Evolutionary conservation across 1,284 basidiomycete species (phyloP).

Genomic region (Sanghuangporus sanghuang): DNA sequence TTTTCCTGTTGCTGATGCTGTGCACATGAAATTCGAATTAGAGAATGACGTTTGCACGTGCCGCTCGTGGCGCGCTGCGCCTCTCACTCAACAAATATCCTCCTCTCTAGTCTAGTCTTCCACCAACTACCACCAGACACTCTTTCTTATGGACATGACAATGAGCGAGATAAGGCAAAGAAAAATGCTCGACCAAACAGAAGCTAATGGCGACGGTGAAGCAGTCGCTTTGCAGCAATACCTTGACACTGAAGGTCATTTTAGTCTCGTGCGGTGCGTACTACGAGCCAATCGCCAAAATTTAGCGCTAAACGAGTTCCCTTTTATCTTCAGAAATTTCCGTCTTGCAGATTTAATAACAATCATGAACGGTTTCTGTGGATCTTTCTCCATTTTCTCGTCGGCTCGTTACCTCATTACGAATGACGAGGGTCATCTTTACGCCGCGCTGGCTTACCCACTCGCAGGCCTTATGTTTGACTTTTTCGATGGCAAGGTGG

Average conservation of each 20-base stretch:
- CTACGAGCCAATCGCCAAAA: slow-evolving; percentile 10
- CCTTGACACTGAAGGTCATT: slow-evolving; percentile 85
- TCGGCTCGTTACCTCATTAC: slow-evolving; percentile 86
- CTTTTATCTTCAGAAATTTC: slow-evolving; percentile 74
- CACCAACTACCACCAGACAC: neutral
- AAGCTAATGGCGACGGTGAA: slow-evolving; percentile 26
- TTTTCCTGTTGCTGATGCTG: neutral
- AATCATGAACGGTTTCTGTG: slow-evolving; percentile 99
- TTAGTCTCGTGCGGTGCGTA: slow-evolving; percentile 85
- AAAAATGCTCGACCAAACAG: slow-evolving; percentile 22
- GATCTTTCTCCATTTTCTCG: slow-evolving; percentile 92
- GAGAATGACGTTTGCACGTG: neutral
- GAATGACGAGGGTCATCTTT: slow-evolving; percentile 76
- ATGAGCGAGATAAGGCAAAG: slow-evolving; percentile 29
- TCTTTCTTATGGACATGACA: neutral
- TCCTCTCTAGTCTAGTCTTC: neutral
- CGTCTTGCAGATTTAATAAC: slow-evolving; percentile 97
- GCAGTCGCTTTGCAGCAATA: slow-evolving; percentile 75
- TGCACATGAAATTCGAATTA: neutral
- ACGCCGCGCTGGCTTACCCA: slow-evolving; percentile 85
- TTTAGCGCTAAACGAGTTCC: neutral
- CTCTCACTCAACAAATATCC: neutral
- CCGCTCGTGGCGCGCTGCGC: neutral
- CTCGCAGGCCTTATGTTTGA: slow-evolving; percentile 98
- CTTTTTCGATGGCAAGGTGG: slow-evolving; percentile 96